Evolutionary conservation across 805 yeast genomes (phyloP).

Genomic region (Lipomyces yamanashiensis): DNA sequence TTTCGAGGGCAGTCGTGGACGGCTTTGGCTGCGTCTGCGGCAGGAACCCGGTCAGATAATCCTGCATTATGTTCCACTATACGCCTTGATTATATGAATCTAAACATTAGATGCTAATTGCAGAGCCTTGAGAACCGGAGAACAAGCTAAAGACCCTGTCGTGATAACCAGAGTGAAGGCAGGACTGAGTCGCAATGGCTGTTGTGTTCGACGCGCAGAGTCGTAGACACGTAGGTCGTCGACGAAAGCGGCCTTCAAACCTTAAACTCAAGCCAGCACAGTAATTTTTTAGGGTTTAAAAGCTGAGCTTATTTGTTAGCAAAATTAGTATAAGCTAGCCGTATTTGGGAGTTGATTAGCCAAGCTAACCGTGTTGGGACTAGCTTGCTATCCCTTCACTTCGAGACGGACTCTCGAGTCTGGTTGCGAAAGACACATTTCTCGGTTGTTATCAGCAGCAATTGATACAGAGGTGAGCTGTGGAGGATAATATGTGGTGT

Average conservation of each 20-base stretch:
- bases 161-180: no score
- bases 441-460: not conserved
- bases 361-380: not conserved
- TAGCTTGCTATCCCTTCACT: constrained; percentile 1
- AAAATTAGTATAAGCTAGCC: not conserved
- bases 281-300: not conserved
- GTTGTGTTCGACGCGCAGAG: no score
- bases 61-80: constrained; percentile 28
- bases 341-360: not conserved
- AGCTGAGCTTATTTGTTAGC: not conserved
- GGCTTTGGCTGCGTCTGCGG: constrained; percentile 56
- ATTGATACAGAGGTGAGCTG: not conserved
- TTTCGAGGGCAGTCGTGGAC: constrained; percentile 65
- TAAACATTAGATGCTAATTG: not conserved
- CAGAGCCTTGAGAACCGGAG: not conserved
- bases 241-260: not conserved
- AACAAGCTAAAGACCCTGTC: no score
- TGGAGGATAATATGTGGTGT: not conserved
- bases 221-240: not conserved
- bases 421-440: not conserved
- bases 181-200: no score
- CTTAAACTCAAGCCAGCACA: constrained; percentile 1
- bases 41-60: constrained; percentile 46
- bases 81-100: not conserved
- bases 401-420: constrained; percentile 5